Conservation (phyloP, 805 yeast genomes). For the Wickerhamomyces alni region DNA sequence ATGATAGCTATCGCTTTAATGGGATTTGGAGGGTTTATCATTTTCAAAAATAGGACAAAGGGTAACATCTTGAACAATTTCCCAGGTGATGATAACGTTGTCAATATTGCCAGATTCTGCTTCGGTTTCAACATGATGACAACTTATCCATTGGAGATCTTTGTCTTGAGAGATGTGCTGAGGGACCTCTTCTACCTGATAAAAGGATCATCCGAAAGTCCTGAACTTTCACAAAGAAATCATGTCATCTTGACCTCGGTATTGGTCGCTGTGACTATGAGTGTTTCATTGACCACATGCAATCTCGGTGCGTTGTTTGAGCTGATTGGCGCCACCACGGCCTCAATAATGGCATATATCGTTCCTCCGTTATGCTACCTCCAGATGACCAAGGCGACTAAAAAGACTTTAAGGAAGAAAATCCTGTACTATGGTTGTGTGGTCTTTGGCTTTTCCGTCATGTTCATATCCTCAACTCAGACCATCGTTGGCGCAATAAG, state of each 20-base stretch:
- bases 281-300: constrained; percentile 73
- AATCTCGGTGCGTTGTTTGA: constrained; percentile 87
- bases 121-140: constrained; percentile 92
- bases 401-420: constrained; percentile 35
- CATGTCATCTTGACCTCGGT: constrained; percentile 63
- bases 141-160: constrained; percentile 84
- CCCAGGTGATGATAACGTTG: constrained; percentile 63
- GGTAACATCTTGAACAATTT: constrained; percentile 90
- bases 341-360: constrained; percentile 87
- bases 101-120: constrained; percentile 83
- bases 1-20: constrained; percentile 71
- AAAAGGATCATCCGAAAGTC: constrained; percentile 27
- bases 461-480: constrained; percentile 77
- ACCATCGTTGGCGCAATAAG: constrained; percentile 41
- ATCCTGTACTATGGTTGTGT: constrained; percentile 57
- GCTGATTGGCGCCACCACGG: constrained; percentile 88
- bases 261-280: constrained; percentile 64
- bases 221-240: constrained; percentile 37
- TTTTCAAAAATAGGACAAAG: constrained; percentile 71
- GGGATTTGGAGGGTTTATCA: constrained; percentile 73
- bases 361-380: constrained; percentile 82
- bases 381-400: constrained; percentile 40
- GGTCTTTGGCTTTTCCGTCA: constrained; percentile 66
- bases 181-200: constrained; percentile 46
- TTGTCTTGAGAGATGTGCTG: constrained; percentile 85